Evolutionary conservation across 179 eudicot species (phyloP), one percentile per base, ranked within the genome.

Genomic region (Nepenthes alata): DNA sequence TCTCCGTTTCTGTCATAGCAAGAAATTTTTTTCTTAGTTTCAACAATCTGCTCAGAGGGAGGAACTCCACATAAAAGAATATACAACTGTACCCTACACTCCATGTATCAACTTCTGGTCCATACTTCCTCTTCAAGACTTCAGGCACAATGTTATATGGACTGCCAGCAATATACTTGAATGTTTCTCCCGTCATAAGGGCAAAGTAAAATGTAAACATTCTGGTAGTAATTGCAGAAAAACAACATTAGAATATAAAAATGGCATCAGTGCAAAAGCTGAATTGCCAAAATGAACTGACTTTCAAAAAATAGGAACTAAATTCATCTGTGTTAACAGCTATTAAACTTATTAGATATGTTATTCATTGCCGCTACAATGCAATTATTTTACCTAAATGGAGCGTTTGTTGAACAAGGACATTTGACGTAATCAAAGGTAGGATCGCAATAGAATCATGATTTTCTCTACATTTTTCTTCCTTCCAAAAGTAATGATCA

Each of bases 71-170:
- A 72, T 63, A 82, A 61, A 47, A 80, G 77, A 63, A 79, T 82
- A 65, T 79, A 80, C 10, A 82, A 35, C 82, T 80, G 80, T 14
- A 80, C 87, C 58, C 87, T 84, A 82, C 65, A 61, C 86, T 82
- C 86, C 86, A 82, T 47, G 79, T 82, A 68, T 82, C 86, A 41
- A 79, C 81, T 77, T 82, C 86, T 8, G 81, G 86, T 13, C 86
- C 86, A 37, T 82, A 82, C 41, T 74, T 74, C 57, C 86, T 68
- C 74, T 82, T 82, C 71, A 82, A 75, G 7, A 82, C 86, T 66
- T 82, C 86, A 16, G 86, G 86, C 10, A 83, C 86, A 64, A 82
- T 82, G 73, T 82, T 77, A 54, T 82, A 82, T 34, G 86, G 83
- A 61, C 86, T 82, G 45, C 86, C 86, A 38, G 79, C 86, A 56